Evolutionary conservation across 2,329 filamentous ascomycete genomes (phyloP), one percentile per base, ranked within the genome.

Genomic region (Botrytis galanthina): DNA sequence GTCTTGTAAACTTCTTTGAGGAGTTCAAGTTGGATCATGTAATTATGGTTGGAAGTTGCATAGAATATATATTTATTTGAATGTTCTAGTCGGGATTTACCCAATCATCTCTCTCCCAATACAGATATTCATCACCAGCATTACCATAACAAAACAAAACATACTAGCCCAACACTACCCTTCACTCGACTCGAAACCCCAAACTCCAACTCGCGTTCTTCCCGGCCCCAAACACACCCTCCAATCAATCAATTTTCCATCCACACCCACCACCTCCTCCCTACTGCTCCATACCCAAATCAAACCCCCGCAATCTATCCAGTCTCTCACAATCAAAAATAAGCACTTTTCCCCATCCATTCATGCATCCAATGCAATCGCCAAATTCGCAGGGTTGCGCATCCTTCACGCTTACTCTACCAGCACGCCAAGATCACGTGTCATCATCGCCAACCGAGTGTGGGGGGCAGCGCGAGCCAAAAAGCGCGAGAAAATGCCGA

Each of bases 401-500:
- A 57, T 57, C 51, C 51, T 57, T 32, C n/a, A 48, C 51, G 51
- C 51, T 57, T 57, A 57, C n/a, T 57, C 14, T 18, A 8, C 14
- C n/a, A 7, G 14, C n/a, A 32, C 6, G n/a, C n/a, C 51, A 29
- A 29, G 51, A 29, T 57, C 51, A 64, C 62, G 42, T 62, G 60
- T 2, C 35, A 1, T 2, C 7, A 14, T n/a, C 12, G 26, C 6
- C n/a, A 57, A 61, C 12, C 35, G 22, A 61, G 29, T 16, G 20
- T 35, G 35, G 59, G 60, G 35, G 22, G 12, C 37, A 35, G 18
- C 5, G 42, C 62, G 62, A 64, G 59, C 51, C n/a, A n/a, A 39
- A 60, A 61, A 37, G 42, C 62, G 62, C 62, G 62, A 64, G 62
- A 64, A 64, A 64, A 35, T 64, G 62, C 62, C 62, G 62, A 64